Base-by-base conservation (phyloP, 2,329 filamentous ascomycete genomes). In the Arthrinium puccinioides region DNA sequence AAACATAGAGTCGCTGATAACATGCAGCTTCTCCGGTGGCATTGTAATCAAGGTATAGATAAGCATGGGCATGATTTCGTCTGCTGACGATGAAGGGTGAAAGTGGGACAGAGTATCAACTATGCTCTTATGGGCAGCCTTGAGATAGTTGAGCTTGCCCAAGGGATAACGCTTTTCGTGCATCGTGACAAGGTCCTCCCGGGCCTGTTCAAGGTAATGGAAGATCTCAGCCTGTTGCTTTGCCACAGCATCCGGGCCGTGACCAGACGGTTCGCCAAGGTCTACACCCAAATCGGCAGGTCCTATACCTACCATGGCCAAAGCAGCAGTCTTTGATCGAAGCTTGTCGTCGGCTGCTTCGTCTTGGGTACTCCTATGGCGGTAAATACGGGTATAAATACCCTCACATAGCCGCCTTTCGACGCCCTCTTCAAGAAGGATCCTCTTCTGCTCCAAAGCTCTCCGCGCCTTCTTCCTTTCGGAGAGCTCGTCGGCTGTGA, bases 11-110 rank as follows among this genome's bases (percentile, higher is more conserved):
- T 98, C 94, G 66, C 90, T 97, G 53, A 95, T 87, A 38, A 89
- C 83, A 57, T 89, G 86, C 32, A 97, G 81, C 23, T 82, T 77
- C 59, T 92, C 85, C 0, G 89, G 84, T 1, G 87, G 83, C 30
- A 89, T 82, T 3, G 88, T 96, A 55, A 98, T 94, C 42, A 98
- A 74, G 0, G 88, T 87, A 64, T 94, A 98, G 44, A 98, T 98
- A 44, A 98, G 73, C 60, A 94, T 95, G 1, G 92, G 92, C 58
- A 98, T 80, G 38, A 98, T 94, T 62, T 97, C 92, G 55, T 98
- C 92, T 3, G 92, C 92, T 1, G 92, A 97, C 1, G 92, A 95
- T 1, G 89, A 80, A 14, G 76, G 77, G 44, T 80, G 77, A 42
- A 82, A 80, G 48, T 78, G 70, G 4, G 76, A 72, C 33, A 82